These are phyloP conservation scores for Canna indica DNA, from an alignment of 176 grass and related monocot species.

Conservation along the genomic window DNA sequence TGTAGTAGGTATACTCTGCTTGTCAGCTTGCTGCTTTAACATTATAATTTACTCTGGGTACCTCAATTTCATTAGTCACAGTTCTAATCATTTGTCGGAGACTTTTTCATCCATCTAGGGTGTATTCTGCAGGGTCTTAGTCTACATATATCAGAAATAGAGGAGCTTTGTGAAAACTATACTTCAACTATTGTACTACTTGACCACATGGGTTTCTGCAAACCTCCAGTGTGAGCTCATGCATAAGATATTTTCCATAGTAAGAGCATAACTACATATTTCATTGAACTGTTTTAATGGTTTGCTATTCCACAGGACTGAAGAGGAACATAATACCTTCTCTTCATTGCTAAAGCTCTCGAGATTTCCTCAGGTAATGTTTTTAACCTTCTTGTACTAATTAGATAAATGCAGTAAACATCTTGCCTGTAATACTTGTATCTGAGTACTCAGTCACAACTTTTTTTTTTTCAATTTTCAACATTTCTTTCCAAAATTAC, in stretches of 20 bases:
- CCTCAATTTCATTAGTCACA: too few relatives aligned
- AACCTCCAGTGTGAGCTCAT: slow-evolving; percentile 53
- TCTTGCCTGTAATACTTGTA: not conserved
- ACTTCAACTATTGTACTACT: slow-evolving; percentile 62
- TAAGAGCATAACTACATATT: not conserved
- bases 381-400: not conserved
- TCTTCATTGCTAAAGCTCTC: slow-evolving; percentile 54
- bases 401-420: not conserved
- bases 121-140: slow-evolving; percentile 39
- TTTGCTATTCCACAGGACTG: slow-evolving; percentile 28
- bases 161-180: slow-evolving; percentile 57
- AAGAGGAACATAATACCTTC: slow-evolving; percentile 51
- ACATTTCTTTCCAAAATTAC: not conserved
- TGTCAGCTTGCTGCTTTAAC: not conserved
- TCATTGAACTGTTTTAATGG: not conserved
- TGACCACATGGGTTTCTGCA: slow-evolving; percentile 92
- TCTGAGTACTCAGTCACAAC: not conserved
- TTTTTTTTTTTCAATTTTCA: not conserved
- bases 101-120: not conserved
- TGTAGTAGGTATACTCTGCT: not conserved
- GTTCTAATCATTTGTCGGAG: too few relatives aligned
- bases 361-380: slow-evolving; percentile 71
- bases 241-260: not conserved
- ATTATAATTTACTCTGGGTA: not conserved
- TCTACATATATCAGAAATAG: slow-evolving; percentile 62